Conservation (phyloP, 2,329 filamentous ascomycete species). For the Zymoseptoria ardabiliae region DNA sequence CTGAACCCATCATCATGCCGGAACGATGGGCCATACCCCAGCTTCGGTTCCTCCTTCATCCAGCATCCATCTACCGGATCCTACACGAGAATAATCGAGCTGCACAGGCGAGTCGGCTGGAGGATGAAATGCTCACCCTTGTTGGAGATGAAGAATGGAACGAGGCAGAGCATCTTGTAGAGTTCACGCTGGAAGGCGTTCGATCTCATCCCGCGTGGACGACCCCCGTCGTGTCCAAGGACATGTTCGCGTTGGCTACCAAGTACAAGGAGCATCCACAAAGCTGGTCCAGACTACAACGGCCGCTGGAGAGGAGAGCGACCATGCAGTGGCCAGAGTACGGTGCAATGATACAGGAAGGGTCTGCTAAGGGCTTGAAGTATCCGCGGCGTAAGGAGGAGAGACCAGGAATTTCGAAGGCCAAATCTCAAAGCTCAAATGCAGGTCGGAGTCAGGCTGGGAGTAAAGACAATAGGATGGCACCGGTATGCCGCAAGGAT, state of each 20-base stretch:
- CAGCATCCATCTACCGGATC: neutral
- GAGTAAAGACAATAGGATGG: neutral
- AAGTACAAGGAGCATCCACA: neutral
- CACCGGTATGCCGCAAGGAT: neutral
- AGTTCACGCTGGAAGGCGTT: neutral
- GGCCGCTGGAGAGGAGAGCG: neutral
- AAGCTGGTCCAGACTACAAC: too few species aligned
- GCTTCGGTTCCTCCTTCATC: neutral
- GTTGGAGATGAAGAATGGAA: neutral
- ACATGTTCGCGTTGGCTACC: neutral
- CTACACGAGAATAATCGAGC: neutral
- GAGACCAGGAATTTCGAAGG: neutral
- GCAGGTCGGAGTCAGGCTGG: neutral
- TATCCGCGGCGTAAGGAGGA: neutral
- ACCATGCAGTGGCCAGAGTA: neutral
- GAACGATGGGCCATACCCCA: neutral
- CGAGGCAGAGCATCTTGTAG: neutral
- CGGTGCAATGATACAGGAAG: neutral
- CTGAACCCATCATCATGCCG: neutral
- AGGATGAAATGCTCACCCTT: too few species aligned
- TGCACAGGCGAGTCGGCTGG: too few species aligned
- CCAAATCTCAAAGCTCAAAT: neutral
- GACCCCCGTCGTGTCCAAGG: neutral
- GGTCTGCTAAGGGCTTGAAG: neutral
- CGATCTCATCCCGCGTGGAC: neutral